phyloP scores from a whole-genome alignment of 129 eudicot genomes.

The Dittrichia graveolens region DNA sequence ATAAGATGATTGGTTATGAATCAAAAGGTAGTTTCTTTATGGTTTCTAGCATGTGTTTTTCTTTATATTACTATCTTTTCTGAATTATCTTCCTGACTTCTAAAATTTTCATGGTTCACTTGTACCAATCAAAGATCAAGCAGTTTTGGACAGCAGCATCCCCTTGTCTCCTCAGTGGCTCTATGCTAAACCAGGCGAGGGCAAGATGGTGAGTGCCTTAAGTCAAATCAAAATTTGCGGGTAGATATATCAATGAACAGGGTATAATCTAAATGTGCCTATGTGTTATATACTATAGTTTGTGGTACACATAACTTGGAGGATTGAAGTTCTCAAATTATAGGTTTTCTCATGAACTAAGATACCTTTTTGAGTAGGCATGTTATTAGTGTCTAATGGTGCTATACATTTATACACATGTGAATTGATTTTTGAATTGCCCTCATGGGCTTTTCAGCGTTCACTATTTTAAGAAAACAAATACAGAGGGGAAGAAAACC shows the following conservation, averaged over 20 bases:
- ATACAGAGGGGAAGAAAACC: too few species aligned
- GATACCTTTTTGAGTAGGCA: too few species aligned
- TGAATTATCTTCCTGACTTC: background rate
- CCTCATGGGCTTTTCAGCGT: too few species aligned
- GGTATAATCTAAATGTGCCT: background rate
- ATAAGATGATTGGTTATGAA: constrained; percentile 60
- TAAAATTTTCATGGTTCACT: constrained; percentile 4
- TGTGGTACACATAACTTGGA: background rate
- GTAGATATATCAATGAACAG: background rate
- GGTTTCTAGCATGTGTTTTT: background rate
- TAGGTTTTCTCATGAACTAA: background rate
- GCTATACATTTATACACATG: too few species aligned
- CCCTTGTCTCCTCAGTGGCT: constrained; percentile 98
- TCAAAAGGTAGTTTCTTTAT: constrained; percentile 54
- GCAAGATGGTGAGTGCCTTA: constrained; percentile 56
- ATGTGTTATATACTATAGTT: too few species aligned
- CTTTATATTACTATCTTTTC: background rate
- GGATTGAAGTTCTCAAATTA: background rate
- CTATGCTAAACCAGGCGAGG: constrained; percentile 76
- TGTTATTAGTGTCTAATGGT: too few species aligned
- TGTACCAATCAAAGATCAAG: constrained; percentile 51
- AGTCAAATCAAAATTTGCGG: background rate
- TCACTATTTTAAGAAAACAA: too few species aligned
- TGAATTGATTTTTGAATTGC: too few species aligned
- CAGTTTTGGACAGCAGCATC: constrained; percentile 67